phyloP scores from a whole-genome alignment of 257 asterid genomes.

The Solanum rostratum region DNA sequence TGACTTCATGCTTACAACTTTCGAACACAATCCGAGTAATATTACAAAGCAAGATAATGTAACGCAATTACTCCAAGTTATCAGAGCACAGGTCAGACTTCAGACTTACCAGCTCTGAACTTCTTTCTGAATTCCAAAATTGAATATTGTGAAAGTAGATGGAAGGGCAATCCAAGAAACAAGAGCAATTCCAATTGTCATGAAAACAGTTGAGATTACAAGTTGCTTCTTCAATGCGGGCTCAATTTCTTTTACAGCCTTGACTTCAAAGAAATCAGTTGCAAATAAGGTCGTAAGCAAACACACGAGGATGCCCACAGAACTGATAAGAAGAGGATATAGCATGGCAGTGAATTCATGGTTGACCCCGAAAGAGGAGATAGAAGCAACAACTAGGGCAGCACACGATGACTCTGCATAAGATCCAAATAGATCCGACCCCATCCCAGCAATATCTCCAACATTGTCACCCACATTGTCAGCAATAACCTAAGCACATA shows the following conservation, averaged over 20 bases:
- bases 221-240: constrained; percentile 72
- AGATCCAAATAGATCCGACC: constrained; percentile 74
- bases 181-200: constrained; percentile 52
- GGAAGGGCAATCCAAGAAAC: constrained; percentile 62
- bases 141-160: constrained; percentile 56
- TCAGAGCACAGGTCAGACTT: not conserved
- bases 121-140: constrained; percentile 67
- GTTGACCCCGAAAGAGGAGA: constrained; percentile 72
- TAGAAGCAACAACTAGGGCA: constrained; percentile 75
- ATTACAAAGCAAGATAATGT: not conserved
- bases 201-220: constrained; percentile 56
- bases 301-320: constrained; percentile 59
- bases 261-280: constrained; percentile 71
- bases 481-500: constrained; percentile 49
- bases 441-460: constrained; percentile 90
- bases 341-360: constrained; percentile 69
- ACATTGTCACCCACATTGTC: constrained; percentile 84
- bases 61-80: not conserved
- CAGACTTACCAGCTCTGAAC: constrained; percentile 56
- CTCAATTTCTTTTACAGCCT: constrained; percentile 59
- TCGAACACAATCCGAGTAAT: not conserved
- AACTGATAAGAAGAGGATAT: constrained; percentile 60
- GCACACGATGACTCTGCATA: constrained; percentile 83
- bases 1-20: not conserved
- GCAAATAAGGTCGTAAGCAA: constrained; percentile 69